Conservation (phyloP, 805 yeast genomes). For the Torulaspora indica region DNA sequence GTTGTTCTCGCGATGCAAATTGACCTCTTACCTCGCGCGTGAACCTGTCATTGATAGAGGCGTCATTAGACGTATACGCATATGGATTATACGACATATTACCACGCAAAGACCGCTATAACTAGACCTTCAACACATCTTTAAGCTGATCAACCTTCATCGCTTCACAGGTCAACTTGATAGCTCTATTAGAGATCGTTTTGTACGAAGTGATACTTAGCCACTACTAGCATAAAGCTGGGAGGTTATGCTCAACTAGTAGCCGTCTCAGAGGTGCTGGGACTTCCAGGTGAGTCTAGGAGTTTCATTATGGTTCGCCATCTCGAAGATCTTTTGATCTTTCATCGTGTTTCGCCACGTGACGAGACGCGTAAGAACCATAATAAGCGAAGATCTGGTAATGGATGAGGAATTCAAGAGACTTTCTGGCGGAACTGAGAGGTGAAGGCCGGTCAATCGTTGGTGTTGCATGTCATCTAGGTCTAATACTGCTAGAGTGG, state of each 20-base stretch:
- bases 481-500: slow-evolving; percentile 50
- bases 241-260: too few relatives aligned
- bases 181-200: background rate
- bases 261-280: too few relatives aligned
- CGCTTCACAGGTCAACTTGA: too few relatives aligned
- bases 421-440: background rate
- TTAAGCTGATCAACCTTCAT: background rate
- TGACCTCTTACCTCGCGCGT: slow-evolving; percentile 9
- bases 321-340: too few relatives aligned
- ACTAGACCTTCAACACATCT: background rate
- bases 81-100: slow-evolving; percentile 47
- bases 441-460: background rate
- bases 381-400: background rate
- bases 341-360: too few relatives aligned
- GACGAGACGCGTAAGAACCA: slow-evolving; percentile 6
- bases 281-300: too few relatives aligned
- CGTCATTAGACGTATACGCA: slow-evolving; percentile 30
- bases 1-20: slow-evolving; percentile 3
- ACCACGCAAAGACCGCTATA: background rate
- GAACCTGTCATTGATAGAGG: slow-evolving; percentile 19
- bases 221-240: too few relatives aligned
- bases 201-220: too few relatives aligned
- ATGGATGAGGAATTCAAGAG: slow-evolving; percentile 1
- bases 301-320: too few relatives aligned
- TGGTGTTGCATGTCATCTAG: slow-evolving; percentile 14